Evolutionary conservation across 306 rosid species (phyloP).

Genomic region (Pueraria montana): DNA sequence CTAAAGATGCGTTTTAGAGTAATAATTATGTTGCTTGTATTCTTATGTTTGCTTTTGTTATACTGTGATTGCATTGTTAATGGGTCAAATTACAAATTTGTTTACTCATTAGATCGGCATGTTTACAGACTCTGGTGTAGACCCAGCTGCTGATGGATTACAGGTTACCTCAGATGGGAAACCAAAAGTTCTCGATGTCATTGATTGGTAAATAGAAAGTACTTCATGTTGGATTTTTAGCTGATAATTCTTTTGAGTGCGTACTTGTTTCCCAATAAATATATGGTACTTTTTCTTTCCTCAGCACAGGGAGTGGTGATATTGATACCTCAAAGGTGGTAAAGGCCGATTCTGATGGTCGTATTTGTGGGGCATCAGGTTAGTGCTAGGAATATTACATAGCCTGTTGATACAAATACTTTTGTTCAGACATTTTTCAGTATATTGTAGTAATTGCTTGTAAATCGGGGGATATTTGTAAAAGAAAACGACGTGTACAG

Average conservation of each 20-base stretch:
- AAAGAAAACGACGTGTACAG: constrained; percentile 16
- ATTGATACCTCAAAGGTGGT: constrained; percentile 91
- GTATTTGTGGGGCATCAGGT: constrained; percentile 90
- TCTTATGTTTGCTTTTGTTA: constrained; percentile 23
- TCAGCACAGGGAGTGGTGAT: constrained; percentile 96
- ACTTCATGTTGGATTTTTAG: constrained; percentile 30
- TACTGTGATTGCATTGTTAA: constrained; percentile 32
- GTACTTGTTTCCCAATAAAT: constrained; percentile 39
- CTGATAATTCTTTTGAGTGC: constrained; percentile 28
- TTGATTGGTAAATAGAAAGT: constrained; percentile 74
- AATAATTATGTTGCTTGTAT: background rate
- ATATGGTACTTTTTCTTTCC: constrained; percentile 20
- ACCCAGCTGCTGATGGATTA: constrained; percentile 96
- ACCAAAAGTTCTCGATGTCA: constrained; percentile 85
- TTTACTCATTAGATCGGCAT: constrained; percentile 36
- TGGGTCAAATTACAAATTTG: constrained; percentile 24
- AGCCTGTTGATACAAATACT: constrained; percentile 24
- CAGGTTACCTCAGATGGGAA: constrained; percentile 96
- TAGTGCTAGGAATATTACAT: constrained; percentile 50
- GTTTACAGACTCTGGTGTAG: constrained; percentile 89
- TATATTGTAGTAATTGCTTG: constrained; percentile 6
- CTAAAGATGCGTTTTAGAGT: constrained; percentile 1
- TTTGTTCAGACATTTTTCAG: constrained; percentile 28
- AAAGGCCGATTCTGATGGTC: constrained; percentile 81
- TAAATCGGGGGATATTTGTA: background rate